Evolutionary conservation across 2,329 filamentous ascomycete genomes (phyloP).

Genomic region (Pseudophaeomoniella oleicola): DNA sequence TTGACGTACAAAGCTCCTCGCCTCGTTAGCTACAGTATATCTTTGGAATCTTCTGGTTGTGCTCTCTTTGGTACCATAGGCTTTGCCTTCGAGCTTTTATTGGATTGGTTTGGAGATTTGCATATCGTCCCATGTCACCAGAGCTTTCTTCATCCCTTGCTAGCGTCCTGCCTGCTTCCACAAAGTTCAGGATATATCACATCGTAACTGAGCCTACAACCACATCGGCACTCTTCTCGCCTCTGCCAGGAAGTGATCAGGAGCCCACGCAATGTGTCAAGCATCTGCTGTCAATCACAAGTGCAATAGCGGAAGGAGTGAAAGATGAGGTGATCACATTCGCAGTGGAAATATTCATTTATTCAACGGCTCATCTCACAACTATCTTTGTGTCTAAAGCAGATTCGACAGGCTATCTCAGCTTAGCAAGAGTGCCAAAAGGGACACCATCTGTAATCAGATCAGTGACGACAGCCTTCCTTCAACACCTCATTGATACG

Average conservation of each 20-base stretch:
- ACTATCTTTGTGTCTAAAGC: conserved; percentile 83
- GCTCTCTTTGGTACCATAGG: too few species aligned
- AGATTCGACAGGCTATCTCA: conserved; percentile 82
- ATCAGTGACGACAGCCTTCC: conserved; percentile 57
- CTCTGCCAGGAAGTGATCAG: background rate
- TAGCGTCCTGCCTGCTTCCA: background rate
- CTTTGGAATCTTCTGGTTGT: too few species aligned
- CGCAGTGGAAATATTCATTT: conserved; percentile 77
- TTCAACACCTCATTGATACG: conserved; percentile 54
- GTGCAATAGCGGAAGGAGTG: conserved; percentile 6
- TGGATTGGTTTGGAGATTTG: too few species aligned
- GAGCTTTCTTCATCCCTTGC: background rate
- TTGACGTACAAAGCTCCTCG: too few species aligned
- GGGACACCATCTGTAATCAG: conserved; percentile 53
- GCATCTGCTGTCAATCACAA: background rate
- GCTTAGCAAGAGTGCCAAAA: conserved; percentile 47
- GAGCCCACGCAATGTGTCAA: background rate
- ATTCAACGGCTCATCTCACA: conserved; percentile 63
- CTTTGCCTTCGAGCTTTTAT: too few species aligned
- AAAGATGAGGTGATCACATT: conserved; percentile 52
- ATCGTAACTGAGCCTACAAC: background rate
- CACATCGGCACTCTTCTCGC: background rate
- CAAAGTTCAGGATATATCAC: background rate
- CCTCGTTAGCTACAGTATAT: too few species aligned
- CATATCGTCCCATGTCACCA: too few species aligned